Evolutionary conservation across 1,284 basidiomycete genomes (phyloP), one percentile per base, ranked within the genome.

Genomic region (Neotropicomus parvogracilis): DNA sequence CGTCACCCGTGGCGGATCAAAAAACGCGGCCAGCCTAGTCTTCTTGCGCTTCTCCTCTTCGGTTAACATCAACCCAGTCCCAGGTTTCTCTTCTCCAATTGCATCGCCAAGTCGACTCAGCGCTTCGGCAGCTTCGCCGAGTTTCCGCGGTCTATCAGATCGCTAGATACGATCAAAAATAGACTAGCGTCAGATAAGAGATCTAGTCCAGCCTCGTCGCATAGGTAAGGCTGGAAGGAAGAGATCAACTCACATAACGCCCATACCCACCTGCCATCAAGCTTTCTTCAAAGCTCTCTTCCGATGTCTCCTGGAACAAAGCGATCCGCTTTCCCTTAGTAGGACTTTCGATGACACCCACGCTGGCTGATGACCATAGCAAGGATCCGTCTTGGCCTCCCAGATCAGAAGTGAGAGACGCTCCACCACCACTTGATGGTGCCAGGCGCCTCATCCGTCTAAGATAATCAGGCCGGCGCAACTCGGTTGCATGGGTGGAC

Each of bases 231-330:
- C 29, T n/a, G 34, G 21, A 17, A 38, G 24, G 31, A 39, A 21
- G 16, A 29, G 17, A 33, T 13, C 10, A 33, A 69, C 79, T 65
- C 60, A 82, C 85, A 63, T 86, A 86, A 48, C 75, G 76, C 3
- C 81, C 85, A 62, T 88, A 88, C 11, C 85, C 85, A 20, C 85
- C 83, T 21, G 83, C 84, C 77, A 88, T 84, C 33, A 88, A 64
- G 55, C 83, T 84, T 65, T 88, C 83, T 60, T 88, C 85, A 55
- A 89, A 88, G 59, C 84, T 87, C 67, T 88, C 86, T 46, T 86
- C 85, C 8, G 83, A 85, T 0, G 86, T 88, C 66, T 85, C 83
- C 63, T 86, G 85, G 64, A 89, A 88, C 28, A 89, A 63, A 55
- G 80, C 81, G 32, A 88, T 67, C 45, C 85, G 71, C 44, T 86